These are phyloP conservation scores for Erysiphe pulchra DNA, from an alignment of 2,329 filamentous ascomycete species.

Conservation along the genomic window DNA sequence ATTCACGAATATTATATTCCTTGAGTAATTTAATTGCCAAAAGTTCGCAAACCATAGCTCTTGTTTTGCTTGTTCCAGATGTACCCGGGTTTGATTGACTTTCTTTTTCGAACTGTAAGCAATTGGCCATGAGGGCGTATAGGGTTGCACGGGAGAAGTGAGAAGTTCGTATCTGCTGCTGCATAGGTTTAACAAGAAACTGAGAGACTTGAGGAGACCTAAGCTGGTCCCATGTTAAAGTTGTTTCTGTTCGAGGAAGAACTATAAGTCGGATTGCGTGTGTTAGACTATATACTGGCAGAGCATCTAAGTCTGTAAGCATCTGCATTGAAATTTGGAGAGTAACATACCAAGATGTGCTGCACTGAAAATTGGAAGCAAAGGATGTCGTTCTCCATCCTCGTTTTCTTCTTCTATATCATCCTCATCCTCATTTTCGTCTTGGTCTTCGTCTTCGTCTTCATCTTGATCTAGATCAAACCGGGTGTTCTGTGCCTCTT, in stretches of 20 bases:
- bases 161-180: slow-evolving; percentile 58
- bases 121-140: slow-evolving; percentile 82
- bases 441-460: slow-evolving; percentile 10
- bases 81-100: slow-evolving; percentile 59
- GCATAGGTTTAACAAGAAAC: slow-evolving; percentile 86
- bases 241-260: slow-evolving; percentile 67
- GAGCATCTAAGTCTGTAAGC: slow-evolving; percentile 32
- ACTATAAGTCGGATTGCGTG: slow-evolving; percentile 74
- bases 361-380: slow-evolving; percentile 58
- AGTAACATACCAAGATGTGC: slow-evolving; percentile 40
- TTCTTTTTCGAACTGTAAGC: slow-evolving; percentile 79
- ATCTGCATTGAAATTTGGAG: not conserved
- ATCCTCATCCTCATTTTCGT: slow-evolving; percentile 13
- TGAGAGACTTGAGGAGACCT: slow-evolving; percentile 90
- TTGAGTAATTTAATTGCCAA: slow-evolving; percentile 72
- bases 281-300: slow-evolving; percentile 75
- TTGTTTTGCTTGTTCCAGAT: slow-evolving; percentile 57
- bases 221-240: slow-evolving; percentile 80
- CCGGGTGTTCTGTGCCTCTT: slow-evolving; percentile 11
- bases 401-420: slow-evolving; percentile 16
- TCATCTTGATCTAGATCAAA: slow-evolving; percentile 7
- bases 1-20: slow-evolving; percentile 67
- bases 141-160: slow-evolving; percentile 71
- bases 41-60: slow-evolving; percentile 73
- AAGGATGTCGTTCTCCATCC: slow-evolving; percentile 18